Evolutionary conservation across 768 basidiomycete species (phyloP), one percentile per base, ranked within the genome.

Genomic region (Russula virescens): DNA sequence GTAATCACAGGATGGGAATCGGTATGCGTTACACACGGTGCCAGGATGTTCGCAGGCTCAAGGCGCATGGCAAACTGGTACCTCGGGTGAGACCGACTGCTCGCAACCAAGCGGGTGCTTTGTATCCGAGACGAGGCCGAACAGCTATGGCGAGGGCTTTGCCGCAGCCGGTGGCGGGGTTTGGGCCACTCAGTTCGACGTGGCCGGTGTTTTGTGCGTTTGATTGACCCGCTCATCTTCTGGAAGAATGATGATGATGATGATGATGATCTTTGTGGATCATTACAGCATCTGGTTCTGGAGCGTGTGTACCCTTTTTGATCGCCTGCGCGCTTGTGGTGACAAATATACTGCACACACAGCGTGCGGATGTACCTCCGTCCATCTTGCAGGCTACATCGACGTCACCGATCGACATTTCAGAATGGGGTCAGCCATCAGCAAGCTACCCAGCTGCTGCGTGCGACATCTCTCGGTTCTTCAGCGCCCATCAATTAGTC

Each of bases 141-240:
- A 76, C 59, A 78, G 76, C 55, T 81, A 73, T 60, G 76, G 75
- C 5, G 67, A 66, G n/a, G 74, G 71, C 6, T 83, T 83, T 63
- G 77, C 76, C 8, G 58, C 71, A 3, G 78, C 75, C 2, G 83
- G 84, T n/a, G 85, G 85, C 7, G 85, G 85, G 5, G 83, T 86
- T 1, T 92, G 77, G 72, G 87, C 87, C 2, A 79, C 85, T 3
- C 87, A 88, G 67, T 85, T 88, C 64, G 88, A 88, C 54, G 75
- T 77, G 7, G 71, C 78, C 1, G 86, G 82, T 21, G 76, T 83
- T 43, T 80, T 71, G 77, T 79, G 65, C 70, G 80, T 69, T 28
- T 3, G 28, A 21, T 53, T 2, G 1, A 2, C 18, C 46, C 52
- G 45, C 25, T 50, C 13, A 5, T 23, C 51, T 43, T 28, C 25